phyloP scores from a whole-genome alignment of 257 asterid species.

The Nicotiana noctiflora region DNA sequence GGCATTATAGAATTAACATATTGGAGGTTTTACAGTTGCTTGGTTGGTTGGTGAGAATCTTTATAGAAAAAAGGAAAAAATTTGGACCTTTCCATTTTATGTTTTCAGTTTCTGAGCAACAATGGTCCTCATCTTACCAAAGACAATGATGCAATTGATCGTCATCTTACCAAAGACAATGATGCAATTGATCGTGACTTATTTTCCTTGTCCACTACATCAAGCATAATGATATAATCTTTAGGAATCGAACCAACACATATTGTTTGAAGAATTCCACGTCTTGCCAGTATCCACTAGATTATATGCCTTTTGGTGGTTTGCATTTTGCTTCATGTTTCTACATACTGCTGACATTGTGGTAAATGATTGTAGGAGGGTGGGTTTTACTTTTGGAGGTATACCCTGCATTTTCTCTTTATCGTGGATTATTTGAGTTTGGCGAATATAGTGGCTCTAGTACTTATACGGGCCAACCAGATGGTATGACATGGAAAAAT shows the following conservation, averaged over 20 bases:
- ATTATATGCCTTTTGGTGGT: not conserved
- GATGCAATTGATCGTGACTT: no score
- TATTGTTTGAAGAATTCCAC: no score
- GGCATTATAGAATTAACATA: not conserved
- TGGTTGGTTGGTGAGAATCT: not conserved
- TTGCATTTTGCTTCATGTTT: not conserved
- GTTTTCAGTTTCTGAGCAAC: no score
- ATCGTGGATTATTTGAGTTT: constrained; percentile 77
- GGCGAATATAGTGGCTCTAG: constrained; percentile 62
- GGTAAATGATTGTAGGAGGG: constrained; percentile 42
- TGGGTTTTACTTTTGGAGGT: constrained; percentile 76
- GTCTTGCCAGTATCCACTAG: no score
- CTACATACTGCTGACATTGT: not conserved
- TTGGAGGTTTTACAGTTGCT: not conserved
- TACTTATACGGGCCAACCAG: constrained; percentile 56
- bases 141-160: no score
- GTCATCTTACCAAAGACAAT: no score
- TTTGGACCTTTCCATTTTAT: no score
- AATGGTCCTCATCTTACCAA: no score
- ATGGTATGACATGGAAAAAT: constrained; percentile 86
- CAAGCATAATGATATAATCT: no score
- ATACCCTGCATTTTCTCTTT: constrained; percentile 86
- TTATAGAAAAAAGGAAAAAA: no score
- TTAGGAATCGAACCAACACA: no score
- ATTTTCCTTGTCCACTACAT: no score